A percentile compares a stretch with the other conserved stretches of the same genome.
Evolutionary conservation across 2,329 filamentous ascomycete species (phyloP).

Genomic region (Alternaria sp.): DNA sequence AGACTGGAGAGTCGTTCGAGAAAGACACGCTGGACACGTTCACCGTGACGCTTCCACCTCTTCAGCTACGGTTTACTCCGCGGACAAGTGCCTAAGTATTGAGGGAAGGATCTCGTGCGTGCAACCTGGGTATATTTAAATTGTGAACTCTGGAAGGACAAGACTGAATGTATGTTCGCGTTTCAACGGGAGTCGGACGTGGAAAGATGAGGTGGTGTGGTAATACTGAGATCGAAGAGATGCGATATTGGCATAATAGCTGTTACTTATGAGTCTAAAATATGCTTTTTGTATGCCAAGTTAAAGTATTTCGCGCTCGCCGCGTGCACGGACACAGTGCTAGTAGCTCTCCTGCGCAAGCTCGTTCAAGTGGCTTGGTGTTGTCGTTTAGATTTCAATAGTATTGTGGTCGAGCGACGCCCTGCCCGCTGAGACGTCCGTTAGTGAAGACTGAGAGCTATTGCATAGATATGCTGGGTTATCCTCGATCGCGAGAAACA

Average conservation of each 20-base stretch:
- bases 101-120: not conserved
- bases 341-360: not conserved
- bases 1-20: conserved; percentile 33
- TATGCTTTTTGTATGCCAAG: not conserved
- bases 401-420: not conserved
- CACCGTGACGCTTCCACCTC: conserved; percentile 40
- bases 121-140: not conserved
- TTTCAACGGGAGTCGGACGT: not conserved
- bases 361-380: conserved; percentile 2
- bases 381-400: not conserved
- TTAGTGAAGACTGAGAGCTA: not conserved
- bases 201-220: not conserved
- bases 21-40: conserved; percentile 29
- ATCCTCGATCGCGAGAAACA: not conserved
- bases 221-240: not conserved
- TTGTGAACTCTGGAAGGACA: not conserved
- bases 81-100: conserved; percentile 1
- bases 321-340: not conserved
- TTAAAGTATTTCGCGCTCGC: not conserved
- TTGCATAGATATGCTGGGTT: not conserved
- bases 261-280: not conserved
- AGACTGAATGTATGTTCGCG: not conserved
- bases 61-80: conserved; percentile 37
- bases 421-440: not conserved
- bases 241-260: not conserved